These are phyloP conservation scores for Platanthera zijinensis DNA, from an alignment of 106 monocot genomes.

Conservation along the genomic window DNA sequence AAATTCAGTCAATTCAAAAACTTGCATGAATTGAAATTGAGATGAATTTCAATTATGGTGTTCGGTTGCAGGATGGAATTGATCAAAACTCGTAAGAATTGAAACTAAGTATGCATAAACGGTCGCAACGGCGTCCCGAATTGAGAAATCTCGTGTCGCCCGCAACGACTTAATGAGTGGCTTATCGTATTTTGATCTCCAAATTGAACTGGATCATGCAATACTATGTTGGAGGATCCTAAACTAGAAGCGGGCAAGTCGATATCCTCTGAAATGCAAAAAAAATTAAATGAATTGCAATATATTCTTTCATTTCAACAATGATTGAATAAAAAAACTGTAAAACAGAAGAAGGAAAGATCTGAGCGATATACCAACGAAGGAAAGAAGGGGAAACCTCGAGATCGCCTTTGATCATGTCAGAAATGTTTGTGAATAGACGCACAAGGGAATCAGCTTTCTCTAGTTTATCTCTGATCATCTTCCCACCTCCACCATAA, in stretches of 20 bases:
- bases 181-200: too few relatives aligned
- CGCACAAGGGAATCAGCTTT: constrained; percentile 42
- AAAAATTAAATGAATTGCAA: not conserved
- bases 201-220: not conserved
- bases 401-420: constrained; percentile 60
- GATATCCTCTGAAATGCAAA: not conserved
- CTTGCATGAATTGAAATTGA: too few relatives aligned
- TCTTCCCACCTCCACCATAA: constrained; percentile 21
- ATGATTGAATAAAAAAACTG: not conserved
- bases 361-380: not conserved
- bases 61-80: too few relatives aligned
- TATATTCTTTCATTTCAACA: not conserved
- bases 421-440: constrained; percentile 51
- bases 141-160: too few relatives aligned
- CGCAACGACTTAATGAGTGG: too few relatives aligned
- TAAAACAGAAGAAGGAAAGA: not conserved
- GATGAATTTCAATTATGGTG: too few relatives aligned
- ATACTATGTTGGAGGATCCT: not conserved
- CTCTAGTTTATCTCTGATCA: not conserved
- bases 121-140: too few relatives aligned
- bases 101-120: too few relatives aligned
- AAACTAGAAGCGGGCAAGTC: not conserved
- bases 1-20: too few relatives aligned
- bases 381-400: constrained; percentile 26
- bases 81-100: too few relatives aligned